These are phyloP conservation scores for Nidula microcarpa DNA, from an alignment of 768 basidiomycete species.

Conservation along the genomic window DNA sequence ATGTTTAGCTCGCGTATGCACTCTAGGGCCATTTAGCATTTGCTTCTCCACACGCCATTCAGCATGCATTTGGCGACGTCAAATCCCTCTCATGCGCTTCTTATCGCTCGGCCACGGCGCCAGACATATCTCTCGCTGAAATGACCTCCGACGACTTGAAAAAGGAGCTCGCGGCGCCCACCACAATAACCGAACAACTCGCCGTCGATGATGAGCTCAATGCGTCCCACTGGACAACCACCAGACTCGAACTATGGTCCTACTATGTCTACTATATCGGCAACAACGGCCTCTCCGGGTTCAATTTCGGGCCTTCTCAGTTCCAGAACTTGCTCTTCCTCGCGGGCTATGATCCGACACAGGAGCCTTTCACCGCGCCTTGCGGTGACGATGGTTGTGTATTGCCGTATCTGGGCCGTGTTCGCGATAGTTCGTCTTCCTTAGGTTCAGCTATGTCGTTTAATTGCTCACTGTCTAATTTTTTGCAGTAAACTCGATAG, in stretches of 20 bases:
- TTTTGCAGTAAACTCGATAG: conserved; percentile 66
- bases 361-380: conserved; percentile 47
- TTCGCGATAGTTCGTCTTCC: conserved; percentile 51
- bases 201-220: background rate
- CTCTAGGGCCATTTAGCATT: too few species aligned
- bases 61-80: background rate
- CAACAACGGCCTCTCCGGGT: conserved; percentile 66
- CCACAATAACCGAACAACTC: too few species aligned
- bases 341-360: conserved; percentile 69
- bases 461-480: background rate
- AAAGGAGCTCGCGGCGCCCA: too few species aligned
- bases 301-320: conserved; percentile 73
- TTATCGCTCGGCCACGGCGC: too few species aligned
- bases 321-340: conserved; percentile 72
- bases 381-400: conserved; percentile 59
- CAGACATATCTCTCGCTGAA: background rate
- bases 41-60: too few species aligned
- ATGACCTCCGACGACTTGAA: background rate
- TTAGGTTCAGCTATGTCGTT: background rate
- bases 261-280: conserved; percentile 64
- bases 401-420: conserved; percentile 58
- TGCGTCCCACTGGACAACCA: conserved; percentile 31
- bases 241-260: conserved; percentile 50
- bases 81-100: background rate
- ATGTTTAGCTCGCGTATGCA: too few species aligned